A percentile compares a stretch with the other conserved stretches of the same genome.
phyloP scores from a whole-genome alignment of 345 rosid genomes.

The Linum trigynum region DNA sequence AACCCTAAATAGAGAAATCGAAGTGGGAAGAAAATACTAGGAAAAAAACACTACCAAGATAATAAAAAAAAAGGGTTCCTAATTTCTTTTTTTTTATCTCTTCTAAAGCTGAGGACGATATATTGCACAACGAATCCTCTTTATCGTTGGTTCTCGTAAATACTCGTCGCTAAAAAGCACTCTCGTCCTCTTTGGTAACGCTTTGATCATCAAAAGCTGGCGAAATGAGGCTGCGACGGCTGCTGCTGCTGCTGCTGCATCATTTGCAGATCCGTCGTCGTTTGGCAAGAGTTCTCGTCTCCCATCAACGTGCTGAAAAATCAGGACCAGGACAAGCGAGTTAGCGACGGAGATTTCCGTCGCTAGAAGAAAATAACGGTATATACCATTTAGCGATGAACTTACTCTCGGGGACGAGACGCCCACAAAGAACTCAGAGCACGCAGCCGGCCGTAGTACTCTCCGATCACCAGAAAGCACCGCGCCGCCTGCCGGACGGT shows the following conservation, averaged over 20 bases:
- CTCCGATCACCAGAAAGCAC: conserved; percentile 83
- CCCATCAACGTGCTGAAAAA: conserved; percentile 40
- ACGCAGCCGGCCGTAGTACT: conserved; percentile 71
- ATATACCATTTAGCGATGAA: neutral
- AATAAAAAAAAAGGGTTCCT: too few species aligned
- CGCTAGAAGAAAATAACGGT: neutral
- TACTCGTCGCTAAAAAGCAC: too few species aligned
- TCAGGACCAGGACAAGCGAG: neutral
- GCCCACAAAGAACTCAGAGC: conserved; percentile 88
- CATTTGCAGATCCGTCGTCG: conserved; percentile 66
- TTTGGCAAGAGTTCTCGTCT: conserved; percentile 79
- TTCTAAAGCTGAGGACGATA: too few species aligned
- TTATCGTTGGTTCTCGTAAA: too few species aligned
- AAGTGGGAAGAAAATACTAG: too few species aligned
- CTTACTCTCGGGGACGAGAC: conserved; percentile 92
- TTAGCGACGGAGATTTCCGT: neutral
- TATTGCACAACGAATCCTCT: too few species aligned
- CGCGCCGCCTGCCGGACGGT: conserved; percentile 81
- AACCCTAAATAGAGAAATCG: too few species aligned
- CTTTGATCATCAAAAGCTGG: conserved; percentile 37
- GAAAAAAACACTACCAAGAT: too few species aligned
- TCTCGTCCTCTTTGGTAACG: too few species aligned
- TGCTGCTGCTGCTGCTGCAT: conserved; percentile 51
- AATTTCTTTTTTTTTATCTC: too few species aligned
- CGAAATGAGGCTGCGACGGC: conserved; percentile 56